phyloP scores from a whole-genome alignment of 805 yeast species.

The Candida ulmi region DNA sequence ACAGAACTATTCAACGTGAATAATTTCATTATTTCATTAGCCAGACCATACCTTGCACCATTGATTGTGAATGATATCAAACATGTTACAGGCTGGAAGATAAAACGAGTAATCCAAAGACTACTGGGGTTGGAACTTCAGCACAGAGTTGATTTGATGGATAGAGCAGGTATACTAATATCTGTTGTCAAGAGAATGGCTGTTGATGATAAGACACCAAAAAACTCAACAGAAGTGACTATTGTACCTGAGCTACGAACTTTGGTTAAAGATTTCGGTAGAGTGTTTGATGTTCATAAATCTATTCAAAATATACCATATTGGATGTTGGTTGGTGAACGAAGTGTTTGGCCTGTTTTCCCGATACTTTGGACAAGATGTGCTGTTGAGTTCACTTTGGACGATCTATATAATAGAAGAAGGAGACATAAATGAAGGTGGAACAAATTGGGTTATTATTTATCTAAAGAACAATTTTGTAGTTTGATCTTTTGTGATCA shows the following conservation, averaged over 20 bases:
- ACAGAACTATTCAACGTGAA: conserved; percentile 94
- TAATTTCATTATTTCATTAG: conserved; percentile 84
- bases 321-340: conserved; percentile 88
- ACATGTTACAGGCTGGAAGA: conserved; percentile 47
- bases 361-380: conserved; percentile 84
- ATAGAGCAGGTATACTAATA: conserved; percentile 70
- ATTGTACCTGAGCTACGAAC: conserved; percentile 84
- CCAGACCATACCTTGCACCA: conserved; percentile 93
- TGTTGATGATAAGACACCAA: conserved; percentile 83
- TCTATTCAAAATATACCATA: conserved; percentile 83
- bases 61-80: conserved; percentile 76
- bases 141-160: conserved; percentile 76
- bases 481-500: conserved; percentile 47
- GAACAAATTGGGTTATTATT: background rate
- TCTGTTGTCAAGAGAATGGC: conserved; percentile 67
- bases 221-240: conserved; percentile 76
- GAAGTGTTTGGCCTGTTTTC: conserved; percentile 88
- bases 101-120: conserved; percentile 30
- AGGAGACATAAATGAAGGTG: conserved; percentile 18
- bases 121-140: conserved; percentile 63
- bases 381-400: conserved; percentile 83
- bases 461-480: conserved; percentile 35
- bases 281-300: conserved; percentile 51
- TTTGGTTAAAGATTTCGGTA: conserved; percentile 29
- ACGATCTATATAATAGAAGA: conserved; percentile 50